Evolutionary conservation across 2,329 filamentous ascomycete species (phyloP).

Genomic region (Aureobasidium musti): DNA sequence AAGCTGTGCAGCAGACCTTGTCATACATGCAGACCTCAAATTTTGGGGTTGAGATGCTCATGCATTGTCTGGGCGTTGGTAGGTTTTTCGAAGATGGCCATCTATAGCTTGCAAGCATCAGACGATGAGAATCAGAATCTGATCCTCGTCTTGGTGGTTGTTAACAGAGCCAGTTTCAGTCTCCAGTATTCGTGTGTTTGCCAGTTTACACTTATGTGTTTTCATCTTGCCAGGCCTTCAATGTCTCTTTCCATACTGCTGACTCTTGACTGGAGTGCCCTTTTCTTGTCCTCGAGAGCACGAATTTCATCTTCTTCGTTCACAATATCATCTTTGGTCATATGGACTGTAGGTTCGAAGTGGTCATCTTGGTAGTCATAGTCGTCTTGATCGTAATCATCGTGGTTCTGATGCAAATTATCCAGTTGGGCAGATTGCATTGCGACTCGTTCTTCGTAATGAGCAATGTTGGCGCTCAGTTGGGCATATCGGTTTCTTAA

Average conservation of each 20-base stretch:
- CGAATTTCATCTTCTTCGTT: conserved; percentile 69
- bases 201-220: conserved; percentile 34
- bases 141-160: no score
- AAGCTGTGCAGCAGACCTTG: not conserved
- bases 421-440: conserved; percentile 74
- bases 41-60: not conserved
- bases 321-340: conserved; percentile 69
- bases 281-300: conserved; percentile 65
- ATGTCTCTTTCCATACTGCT: conserved; percentile 68
- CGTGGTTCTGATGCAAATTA: conserved; percentile 59
- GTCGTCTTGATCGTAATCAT: conserved; percentile 49
- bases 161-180: no score
- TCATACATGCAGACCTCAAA: no score
- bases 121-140: no score
- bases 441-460: conserved; percentile 77
- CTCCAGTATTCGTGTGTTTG: not conserved
- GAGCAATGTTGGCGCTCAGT: conserved; percentile 70
- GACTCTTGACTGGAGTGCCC: conserved; percentile 63
- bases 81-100: not conserved
- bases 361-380: conserved; percentile 59
- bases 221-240: conserved; percentile 61
- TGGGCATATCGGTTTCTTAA: conserved; percentile 71
- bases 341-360: conserved; percentile 49
- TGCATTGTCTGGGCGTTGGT: not conserved
- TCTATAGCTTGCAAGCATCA: no score